Conservation (phyloP, 202 grass and related monocot species). For the Schoenoplectus triqueter region DNA sequence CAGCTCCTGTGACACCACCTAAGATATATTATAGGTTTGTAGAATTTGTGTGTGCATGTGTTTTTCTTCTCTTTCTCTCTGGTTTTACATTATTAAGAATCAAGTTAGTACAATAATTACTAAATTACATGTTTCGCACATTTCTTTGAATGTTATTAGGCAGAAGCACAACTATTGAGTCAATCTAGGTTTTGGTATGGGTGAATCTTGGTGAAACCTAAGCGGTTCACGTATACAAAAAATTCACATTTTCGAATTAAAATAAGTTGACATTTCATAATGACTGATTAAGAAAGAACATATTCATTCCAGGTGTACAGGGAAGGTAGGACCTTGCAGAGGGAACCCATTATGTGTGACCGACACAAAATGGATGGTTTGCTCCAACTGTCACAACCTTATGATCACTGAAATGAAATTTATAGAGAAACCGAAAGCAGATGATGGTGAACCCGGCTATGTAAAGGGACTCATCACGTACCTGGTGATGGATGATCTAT, state of each 20-base stretch:
- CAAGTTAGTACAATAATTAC: background rate
- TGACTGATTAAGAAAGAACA: background rate
- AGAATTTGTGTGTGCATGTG: background rate
- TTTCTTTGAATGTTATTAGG: background rate
- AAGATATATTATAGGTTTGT: slow-evolving; percentile 42
- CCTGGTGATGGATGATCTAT: slow-evolving; percentile 79
- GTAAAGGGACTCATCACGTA: slow-evolving; percentile 63
- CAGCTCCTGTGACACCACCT: slow-evolving; percentile 4
- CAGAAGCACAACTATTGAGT: background rate
- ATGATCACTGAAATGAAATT: slow-evolving; percentile 63
- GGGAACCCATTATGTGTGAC: slow-evolving; percentile 50
- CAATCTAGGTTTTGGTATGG: background rate
- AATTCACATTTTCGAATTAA: background rate
- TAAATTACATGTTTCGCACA: background rate
- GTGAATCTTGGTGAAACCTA: background rate
- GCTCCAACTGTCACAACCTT: slow-evolving; percentile 62
- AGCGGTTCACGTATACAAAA: background rate
- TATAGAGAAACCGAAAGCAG: slow-evolving; percentile 28
- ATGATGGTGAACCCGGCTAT: slow-evolving; percentile 42
- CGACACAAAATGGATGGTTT: slow-evolving; percentile 44
- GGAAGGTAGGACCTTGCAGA: slow-evolving; percentile 29
- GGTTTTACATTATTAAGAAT: slow-evolving; percentile 18
- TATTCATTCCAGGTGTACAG: slow-evolving; percentile 46
- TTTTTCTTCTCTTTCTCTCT: background rate
- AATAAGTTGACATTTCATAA: background rate